These are phyloP conservation scores for Mycosphaerelloides madeirae DNA, from an alignment of 2,329 filamentous ascomycete genomes.

Conservation along the genomic window DNA sequence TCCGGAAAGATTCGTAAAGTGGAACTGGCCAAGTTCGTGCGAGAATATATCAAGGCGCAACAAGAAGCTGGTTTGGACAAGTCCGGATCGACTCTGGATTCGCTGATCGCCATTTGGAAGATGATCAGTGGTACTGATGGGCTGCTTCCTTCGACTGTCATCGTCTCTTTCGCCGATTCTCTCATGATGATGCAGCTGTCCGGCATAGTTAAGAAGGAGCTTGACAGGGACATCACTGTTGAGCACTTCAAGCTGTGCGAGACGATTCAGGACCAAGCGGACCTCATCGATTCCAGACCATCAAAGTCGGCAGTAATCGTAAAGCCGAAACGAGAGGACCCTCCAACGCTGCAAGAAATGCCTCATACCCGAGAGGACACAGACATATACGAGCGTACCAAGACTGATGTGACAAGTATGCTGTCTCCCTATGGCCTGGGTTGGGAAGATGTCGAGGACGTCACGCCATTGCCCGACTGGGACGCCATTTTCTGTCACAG, in stretches of 20 bases:
- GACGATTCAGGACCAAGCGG: slow-evolving; percentile 28
- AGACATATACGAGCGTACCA: slow-evolving; percentile 22
- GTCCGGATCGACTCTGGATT: slow-evolving; percentile 27
- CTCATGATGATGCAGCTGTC: slow-evolving; percentile 35
- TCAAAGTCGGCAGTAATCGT: slow-evolving; percentile 13
- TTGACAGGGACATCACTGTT: slow-evolving; percentile 29
- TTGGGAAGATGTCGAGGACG: slow-evolving; percentile 34
- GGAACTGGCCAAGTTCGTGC: slow-evolving; percentile 30
- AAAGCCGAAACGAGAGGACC: slow-evolving; percentile 24
- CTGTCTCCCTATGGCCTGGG: slow-evolving; percentile 23
- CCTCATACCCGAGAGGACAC: slow-evolving; percentile 25
- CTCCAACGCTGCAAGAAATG: slow-evolving; percentile 29
- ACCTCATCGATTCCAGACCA: slow-evolving; percentile 27
- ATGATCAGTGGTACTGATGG: slow-evolving; percentile 28
- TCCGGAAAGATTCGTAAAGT: slow-evolving; percentile 46
- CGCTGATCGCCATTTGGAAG: slow-evolving; percentile 30
- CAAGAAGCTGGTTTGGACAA: slow-evolving; percentile 24
- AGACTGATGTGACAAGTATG: slow-evolving; percentile 20
- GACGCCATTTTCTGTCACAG: slow-evolving; percentile 30
- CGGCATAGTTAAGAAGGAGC: slow-evolving; percentile 30
- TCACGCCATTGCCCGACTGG: slow-evolving; percentile 32
- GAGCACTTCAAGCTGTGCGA: slow-evolving; percentile 32
- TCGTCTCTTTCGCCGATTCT: slow-evolving; percentile 30
- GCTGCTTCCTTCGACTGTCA: slow-evolving; percentile 18
- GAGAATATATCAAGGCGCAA: slow-evolving; percentile 26